A percentile compares a stretch with the other conserved stretches of the same genome.
Evolutionary conservation across 768 basidiomycete genomes (phyloP).

Genomic region (Termitomyces sp.): DNA sequence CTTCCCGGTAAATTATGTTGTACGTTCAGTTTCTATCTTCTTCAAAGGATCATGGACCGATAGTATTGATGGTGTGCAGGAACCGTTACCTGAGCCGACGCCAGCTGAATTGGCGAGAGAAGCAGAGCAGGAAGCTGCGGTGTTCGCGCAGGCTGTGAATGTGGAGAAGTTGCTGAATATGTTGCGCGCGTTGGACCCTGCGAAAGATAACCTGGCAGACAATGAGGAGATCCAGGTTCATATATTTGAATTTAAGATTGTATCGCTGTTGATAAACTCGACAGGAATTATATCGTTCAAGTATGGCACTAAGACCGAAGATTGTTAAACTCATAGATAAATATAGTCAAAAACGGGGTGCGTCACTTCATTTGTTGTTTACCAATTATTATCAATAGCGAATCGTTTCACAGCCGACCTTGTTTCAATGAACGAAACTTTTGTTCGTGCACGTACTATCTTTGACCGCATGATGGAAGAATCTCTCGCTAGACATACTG

Average conservation of each 20-base stretch:
- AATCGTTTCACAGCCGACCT: conserved; percentile 63
- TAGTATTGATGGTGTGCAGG: conserved; percentile 34
- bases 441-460: conserved; percentile 80
- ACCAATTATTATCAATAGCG: conserved; percentile 15
- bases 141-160: conserved; percentile 82
- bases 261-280: background rate
- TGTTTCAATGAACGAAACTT: conserved; percentile 91
- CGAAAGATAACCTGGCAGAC: conserved; percentile 81
- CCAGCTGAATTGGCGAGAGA: conserved; percentile 71
- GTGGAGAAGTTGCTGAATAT: conserved; percentile 77
- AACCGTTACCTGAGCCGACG: conserved; percentile 82
- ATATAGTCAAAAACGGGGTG: conserved; percentile 88
- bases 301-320: conserved; percentile 87
- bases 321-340: conserved; percentile 97
- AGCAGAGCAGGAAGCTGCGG: conserved; percentile 79
- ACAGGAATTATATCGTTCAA: conserved; percentile 85
- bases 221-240: conserved; percentile 82
- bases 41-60: background rate
- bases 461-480: conserved; percentile 96
- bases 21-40: conserved; percentile 28
- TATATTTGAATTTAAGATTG: conserved; percentile 1
- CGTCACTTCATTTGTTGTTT: conserved; percentile 1
- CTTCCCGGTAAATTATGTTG: conserved; percentile 96
- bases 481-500: conserved; percentile 69
- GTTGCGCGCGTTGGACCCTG: conserved; percentile 67